phyloP scores from a whole-genome alignment of 2,329 filamentous ascomycete genomes.

The Xylaria polymorpha region DNA sequence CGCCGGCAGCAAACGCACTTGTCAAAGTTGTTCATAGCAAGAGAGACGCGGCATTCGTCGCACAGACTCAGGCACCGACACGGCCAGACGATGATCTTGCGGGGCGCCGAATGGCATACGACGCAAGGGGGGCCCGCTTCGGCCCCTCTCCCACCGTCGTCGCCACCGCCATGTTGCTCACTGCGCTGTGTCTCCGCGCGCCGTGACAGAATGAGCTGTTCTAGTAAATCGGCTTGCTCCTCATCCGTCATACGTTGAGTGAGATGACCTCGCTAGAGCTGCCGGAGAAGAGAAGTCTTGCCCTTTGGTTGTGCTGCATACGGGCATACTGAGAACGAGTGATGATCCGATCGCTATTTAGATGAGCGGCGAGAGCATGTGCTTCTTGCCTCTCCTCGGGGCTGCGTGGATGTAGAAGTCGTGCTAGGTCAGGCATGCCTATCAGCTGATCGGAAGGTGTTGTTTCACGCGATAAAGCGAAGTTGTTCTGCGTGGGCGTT shows the following conservation, averaged over 20 bases:
- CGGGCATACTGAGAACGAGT: constrained; percentile 83
- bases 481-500: constrained; percentile 78
- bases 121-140: constrained; percentile 86
- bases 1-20: constrained; percentile 95
- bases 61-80: constrained; percentile 94
- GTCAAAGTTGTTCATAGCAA: constrained; percentile 97
- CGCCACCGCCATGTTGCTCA: constrained; percentile 22
- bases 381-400: constrained; percentile 85
- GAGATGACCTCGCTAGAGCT: constrained; percentile 52
- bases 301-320: constrained; percentile 74
- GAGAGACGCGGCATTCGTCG: constrained; percentile 91
- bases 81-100: constrained; percentile 94
- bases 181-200: constrained; percentile 51
- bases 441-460: constrained; percentile 74
- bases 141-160: constrained; percentile 26
- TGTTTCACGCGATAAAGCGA: constrained; percentile 59
- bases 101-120: constrained; percentile 86
- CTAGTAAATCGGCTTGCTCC: constrained; percentile 70
- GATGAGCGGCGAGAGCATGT: constrained; percentile 80
- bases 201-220: constrained; percentile 68
- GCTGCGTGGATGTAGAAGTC: constrained; percentile 82
- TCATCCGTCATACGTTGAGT: constrained; percentile 60
- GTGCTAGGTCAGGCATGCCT: constrained; percentile 75
- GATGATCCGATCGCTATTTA: constrained; percentile 76
- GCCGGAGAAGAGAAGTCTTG: constrained; percentile 71